Percentiles rank a stretch among this genome's conserved stretches.
These are phyloP conservation scores for Annulohypoxylon nitens DNA, from an alignment of 495 filamentous ascomycete genomes.

Conservation along the genomic window DNA sequence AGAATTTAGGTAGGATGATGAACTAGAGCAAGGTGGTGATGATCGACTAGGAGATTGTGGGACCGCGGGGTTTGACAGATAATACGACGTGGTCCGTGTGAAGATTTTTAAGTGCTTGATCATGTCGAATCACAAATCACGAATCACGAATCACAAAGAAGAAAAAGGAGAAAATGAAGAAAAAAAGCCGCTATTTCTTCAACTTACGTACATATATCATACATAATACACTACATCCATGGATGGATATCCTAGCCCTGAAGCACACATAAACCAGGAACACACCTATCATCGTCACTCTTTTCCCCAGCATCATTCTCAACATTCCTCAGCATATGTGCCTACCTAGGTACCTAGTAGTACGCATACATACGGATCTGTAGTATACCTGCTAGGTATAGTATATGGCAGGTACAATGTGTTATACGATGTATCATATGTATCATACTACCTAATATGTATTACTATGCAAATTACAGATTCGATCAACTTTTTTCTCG, in stretches of 20 bases:
- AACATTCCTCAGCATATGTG: constrained; percentile 2
- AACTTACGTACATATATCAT: constrained; percentile 4
- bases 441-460: not conserved
- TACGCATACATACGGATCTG: no score
- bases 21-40: constrained; percentile 21
- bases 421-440: not conserved
- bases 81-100: constrained; percentile 41
- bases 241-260: not conserved
- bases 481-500: not conserved
- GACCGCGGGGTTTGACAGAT: constrained; percentile 46
- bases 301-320: constrained; percentile 9
- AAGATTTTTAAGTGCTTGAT: constrained; percentile 28
- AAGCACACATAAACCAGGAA: not conserved
- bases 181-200: constrained; percentile 23
- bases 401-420: not conserved
- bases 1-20: constrained; percentile 30
- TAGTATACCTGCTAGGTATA: not conserved
- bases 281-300: not conserved
- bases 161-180: not conserved
- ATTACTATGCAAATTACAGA: constrained; percentile 17
- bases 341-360: not conserved
- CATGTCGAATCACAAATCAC: constrained; percentile 17
- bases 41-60: constrained; percentile 38
- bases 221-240: not conserved
- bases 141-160: not conserved